A percentile compares a stretch with the other conserved stretches of the same genome.
Conservation (phyloP, 768 basidiomycete species). For the Tulasnella sp. region DNA sequence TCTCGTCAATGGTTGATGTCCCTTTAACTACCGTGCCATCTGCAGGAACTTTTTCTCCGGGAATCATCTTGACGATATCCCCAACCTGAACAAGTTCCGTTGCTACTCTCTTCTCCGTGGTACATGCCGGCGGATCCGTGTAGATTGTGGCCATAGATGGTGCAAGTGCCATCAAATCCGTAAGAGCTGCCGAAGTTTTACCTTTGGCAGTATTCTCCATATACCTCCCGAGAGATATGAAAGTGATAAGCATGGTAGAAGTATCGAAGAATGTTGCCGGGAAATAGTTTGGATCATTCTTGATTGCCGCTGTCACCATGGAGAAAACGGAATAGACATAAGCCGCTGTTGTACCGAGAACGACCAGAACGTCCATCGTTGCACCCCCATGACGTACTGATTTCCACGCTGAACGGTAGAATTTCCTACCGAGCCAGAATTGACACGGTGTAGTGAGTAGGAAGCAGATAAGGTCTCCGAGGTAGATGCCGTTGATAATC, state of each 20-base stretch:
- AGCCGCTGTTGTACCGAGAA: conserved; percentile 87
- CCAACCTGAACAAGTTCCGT: conserved; percentile 93
- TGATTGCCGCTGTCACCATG: conserved; percentile 53
- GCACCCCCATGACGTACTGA: conserved; percentile 77
- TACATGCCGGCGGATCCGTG: conserved; percentile 67
- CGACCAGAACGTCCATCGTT: conserved; percentile 97
- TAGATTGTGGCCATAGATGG: conserved; percentile 96
- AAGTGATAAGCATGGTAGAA: conserved; percentile 96
- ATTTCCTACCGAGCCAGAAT: conserved; percentile 78
- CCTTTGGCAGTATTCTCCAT: conserved; percentile 96
- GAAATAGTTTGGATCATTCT: conserved; percentile 49
- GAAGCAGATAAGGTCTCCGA: conserved; percentile 68
- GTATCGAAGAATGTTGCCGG: conserved; percentile 96
- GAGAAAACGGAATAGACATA: conserved; percentile 76
- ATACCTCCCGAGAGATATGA: conserved; percentile 89
- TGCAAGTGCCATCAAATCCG: conserved; percentile 88
- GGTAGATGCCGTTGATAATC: conserved; percentile 54
- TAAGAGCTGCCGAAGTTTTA: conserved; percentile 89
- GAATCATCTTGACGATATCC: conserved; percentile 85
- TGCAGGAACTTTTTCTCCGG: conserved; percentile 92
- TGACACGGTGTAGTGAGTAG: conserved; percentile 81
- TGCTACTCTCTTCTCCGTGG: conserved; percentile 77
- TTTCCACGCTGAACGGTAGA: conserved; percentile 84
- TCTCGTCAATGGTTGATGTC: conserved; percentile 83
- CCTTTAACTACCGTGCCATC: conserved; percentile 85